Evolutionary conservation across 176 grass and related monocot species (phyloP).

Genomic region (Hordeum marinum): DNA sequence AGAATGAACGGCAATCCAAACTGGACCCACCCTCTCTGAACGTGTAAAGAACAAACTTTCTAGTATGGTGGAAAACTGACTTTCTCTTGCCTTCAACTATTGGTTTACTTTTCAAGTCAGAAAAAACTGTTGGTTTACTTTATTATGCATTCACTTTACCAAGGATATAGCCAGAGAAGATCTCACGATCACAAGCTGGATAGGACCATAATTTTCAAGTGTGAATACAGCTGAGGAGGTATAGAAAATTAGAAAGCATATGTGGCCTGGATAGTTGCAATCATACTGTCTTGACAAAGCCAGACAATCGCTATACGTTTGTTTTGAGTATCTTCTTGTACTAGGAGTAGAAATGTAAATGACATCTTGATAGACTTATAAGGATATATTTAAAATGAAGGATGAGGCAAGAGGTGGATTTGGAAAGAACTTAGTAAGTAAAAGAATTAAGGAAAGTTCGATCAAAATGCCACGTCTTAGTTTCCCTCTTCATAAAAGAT

Average conservation of each 20-base stretch:
- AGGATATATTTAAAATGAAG: background rate
- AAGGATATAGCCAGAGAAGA: background rate
- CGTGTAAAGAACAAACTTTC: slow-evolving; percentile 6
- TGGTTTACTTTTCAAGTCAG: background rate
- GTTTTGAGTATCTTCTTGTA: background rate
- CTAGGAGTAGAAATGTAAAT: background rate
- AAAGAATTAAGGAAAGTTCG: background rate
- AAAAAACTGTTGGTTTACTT: background rate
- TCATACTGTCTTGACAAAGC: slow-evolving; percentile 19
- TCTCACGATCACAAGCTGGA: slow-evolving; percentile 18
- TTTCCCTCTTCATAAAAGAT: background rate
- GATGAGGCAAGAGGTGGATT: background rate
- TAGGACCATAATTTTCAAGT: background rate
- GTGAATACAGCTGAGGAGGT: background rate
- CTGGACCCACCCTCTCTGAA: background rate
- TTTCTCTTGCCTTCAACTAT: slow-evolving; percentile 1
- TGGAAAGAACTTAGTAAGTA: background rate
- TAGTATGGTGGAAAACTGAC: background rate
- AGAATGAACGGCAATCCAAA: background rate
- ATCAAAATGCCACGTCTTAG: background rate
- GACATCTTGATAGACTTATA: background rate
- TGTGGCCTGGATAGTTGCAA: background rate
- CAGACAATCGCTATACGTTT: background rate
- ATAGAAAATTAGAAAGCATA: slow-evolving; percentile 4
- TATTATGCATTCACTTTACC: background rate